These are phyloP conservation scores for Tricholoma flavovirens DNA, from an alignment of 768 basidiomycete species.

Conservation along the genomic window DNA sequence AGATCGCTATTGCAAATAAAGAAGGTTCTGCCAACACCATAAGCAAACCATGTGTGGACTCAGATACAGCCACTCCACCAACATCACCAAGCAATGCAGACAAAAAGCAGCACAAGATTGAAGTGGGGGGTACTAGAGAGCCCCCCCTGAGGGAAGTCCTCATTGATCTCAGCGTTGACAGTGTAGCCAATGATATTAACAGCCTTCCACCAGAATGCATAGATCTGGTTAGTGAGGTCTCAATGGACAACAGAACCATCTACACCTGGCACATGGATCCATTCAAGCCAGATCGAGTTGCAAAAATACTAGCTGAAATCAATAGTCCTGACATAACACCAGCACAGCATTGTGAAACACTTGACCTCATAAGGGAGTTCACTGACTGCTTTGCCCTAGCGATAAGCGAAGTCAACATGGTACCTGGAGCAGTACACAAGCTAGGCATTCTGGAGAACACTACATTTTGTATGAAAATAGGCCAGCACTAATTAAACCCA, in stretches of 20 bases:
- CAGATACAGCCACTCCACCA: too few relatives aligned
- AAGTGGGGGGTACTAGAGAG: conserved; percentile 27
- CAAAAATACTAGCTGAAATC: not conserved
- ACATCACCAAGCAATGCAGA: too few relatives aligned
- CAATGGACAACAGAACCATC: not conserved
- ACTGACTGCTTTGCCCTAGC: not conserved
- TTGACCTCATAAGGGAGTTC: not conserved
- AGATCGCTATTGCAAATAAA: conserved; percentile 15
- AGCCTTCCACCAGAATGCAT: not conserved
- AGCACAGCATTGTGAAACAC: not conserved
- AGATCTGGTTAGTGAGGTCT: not conserved
- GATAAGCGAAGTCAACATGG: not conserved
- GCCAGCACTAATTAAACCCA: conserved; percentile 22
- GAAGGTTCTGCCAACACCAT: not conserved
- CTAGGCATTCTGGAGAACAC: conserved; percentile 25
- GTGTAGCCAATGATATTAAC: not conserved
- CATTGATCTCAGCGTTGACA: not conserved
- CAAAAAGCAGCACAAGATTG: conserved; percentile 13
- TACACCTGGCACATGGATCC: not conserved
- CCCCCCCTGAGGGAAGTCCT: conserved; percentile 12
- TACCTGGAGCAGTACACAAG: conserved; percentile 18
- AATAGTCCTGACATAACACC: not conserved
- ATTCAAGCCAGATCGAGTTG: not conserved
- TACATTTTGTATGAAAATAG: conserved; percentile 22
- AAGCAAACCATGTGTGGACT: too few relatives aligned